Base-by-base conservation (phyloP, 306 rosid species). In the Trichosanthes truncata region DNA sequence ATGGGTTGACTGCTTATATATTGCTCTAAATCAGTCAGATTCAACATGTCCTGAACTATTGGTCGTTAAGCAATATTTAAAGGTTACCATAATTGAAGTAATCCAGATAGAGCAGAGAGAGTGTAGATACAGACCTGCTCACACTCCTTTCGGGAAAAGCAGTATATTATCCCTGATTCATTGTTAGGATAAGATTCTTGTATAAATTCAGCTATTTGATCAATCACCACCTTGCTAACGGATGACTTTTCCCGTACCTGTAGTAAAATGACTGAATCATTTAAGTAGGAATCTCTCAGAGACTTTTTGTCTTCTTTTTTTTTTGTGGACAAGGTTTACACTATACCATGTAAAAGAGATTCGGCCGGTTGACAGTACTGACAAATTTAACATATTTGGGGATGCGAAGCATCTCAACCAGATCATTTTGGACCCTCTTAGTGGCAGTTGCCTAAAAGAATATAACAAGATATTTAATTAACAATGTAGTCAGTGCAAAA, bases 121-220 rank as follows among this genome's bases (percentile, higher is more conserved):
- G 26, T 18, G 49, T 31, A 72, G 74, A 79, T 69, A 74, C 83
- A 55, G 26, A 94, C 98, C 93, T 92, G 97, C 81, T 94, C 98
- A 83, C 93, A 94, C 86, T 92, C 98, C 88, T 91, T 92, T 85
- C 97, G 88, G 79, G 98, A 86, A 85, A 94, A 94, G 88, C 98
- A 94, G 87, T 92, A 94, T 77, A 94, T 93, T 72, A 92, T 94
- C 82, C 98, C 97, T 21, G 97, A 92, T 79, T 91, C 97, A 14
- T 87, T 84, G 80, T 90, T 90, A 67, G 95, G 83, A 84, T 91
- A 94, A 83, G 89, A 86, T 80, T 91, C 89, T 87, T 80, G 87
- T 83, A 94, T 85, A 82, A 89, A 92, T 69, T 81, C 85, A 12
- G 92, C 92, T 78, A 94, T 92, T 88, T 92, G 93, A 43, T 94